Evolutionary conservation across 768 basidiomycete genomes (phyloP).

Genomic region (Hericium coralloides): DNA sequence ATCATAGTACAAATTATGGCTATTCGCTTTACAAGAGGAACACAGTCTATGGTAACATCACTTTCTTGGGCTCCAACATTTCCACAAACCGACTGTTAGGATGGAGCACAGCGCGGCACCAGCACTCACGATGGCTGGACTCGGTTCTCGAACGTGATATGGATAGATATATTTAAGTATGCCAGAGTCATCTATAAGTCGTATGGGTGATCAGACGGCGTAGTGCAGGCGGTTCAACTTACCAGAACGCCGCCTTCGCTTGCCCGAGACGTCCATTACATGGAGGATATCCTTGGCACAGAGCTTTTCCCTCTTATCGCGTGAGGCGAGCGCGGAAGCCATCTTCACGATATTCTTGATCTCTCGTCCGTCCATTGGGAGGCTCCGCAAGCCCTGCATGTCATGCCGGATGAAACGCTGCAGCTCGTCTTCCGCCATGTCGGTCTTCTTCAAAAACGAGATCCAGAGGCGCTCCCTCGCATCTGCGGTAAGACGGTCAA

Average conservation of each 20-base stretch:
- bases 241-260: background rate
- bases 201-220: too few relatives aligned
- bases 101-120: too few relatives aligned
- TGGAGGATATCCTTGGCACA: background rate
- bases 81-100: too few relatives aligned
- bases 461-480: constrained; percentile 24
- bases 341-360: constrained; percentile 65
- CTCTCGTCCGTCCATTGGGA: constrained; percentile 50
- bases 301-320: background rate
- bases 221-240: background rate
- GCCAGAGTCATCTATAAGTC: too few relatives aligned
- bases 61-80: too few relatives aligned
- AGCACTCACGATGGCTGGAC: too few relatives aligned
- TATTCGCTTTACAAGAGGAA: too few relatives aligned
- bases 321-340: constrained; percentile 44
- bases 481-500: constrained; percentile 43
- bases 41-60: too few relatives aligned
- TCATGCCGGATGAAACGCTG: background rate
- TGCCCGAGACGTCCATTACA: background rate
- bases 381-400: constrained; percentile 36
- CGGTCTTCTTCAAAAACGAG: background rate
- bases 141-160: too few relatives aligned
- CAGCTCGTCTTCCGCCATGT: background rate
- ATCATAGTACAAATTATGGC: too few relatives aligned
- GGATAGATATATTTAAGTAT: too few relatives aligned